phyloP scores from a whole-genome alignment of 176 grass and related monocot species.

The Aegilops speltoides region DNA sequence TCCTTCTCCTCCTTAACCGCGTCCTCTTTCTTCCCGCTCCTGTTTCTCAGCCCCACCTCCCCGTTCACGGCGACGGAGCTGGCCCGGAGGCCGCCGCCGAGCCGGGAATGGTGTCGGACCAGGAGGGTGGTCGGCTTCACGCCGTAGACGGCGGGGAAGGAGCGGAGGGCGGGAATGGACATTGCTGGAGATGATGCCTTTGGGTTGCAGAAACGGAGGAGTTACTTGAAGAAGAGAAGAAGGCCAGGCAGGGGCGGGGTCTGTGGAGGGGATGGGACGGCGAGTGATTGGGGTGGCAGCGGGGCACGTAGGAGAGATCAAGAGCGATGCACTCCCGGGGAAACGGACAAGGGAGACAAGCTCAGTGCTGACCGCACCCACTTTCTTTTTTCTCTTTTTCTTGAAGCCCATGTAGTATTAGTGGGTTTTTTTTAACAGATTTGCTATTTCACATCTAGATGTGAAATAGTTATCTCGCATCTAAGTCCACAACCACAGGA shows the following conservation, averaged over 20 bases:
- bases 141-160: conserved; percentile 9
- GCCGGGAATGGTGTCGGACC: background rate
- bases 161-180: conserved; percentile 29
- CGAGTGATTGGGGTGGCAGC: conserved; percentile 10
- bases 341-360: background rate
- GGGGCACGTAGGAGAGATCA: background rate
- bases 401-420: background rate
- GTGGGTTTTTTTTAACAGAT: too few relatives aligned
- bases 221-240: background rate
- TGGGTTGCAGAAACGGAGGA: background rate
- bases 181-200: background rate
- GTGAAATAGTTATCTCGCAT: too few relatives aligned
- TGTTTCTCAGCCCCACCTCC: background rate
- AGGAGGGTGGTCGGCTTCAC: background rate
- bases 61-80: conserved; percentile 11
- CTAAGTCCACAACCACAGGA: too few relatives aligned
- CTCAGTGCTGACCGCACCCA: background rate
- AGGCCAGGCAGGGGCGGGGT: background rate
- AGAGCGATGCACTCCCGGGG: background rate
- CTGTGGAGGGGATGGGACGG: background rate
- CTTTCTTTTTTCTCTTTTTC: too few relatives aligned
- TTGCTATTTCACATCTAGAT: too few relatives aligned
- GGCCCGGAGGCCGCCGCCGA: background rate
- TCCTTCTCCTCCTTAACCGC: background rate
- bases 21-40: background rate